A percentile compares a stretch with the other conserved stretches of the same genome.
phyloP scores from a whole-genome alignment of 1,139 yeast species.

The Diutina catenulata region DNA sequence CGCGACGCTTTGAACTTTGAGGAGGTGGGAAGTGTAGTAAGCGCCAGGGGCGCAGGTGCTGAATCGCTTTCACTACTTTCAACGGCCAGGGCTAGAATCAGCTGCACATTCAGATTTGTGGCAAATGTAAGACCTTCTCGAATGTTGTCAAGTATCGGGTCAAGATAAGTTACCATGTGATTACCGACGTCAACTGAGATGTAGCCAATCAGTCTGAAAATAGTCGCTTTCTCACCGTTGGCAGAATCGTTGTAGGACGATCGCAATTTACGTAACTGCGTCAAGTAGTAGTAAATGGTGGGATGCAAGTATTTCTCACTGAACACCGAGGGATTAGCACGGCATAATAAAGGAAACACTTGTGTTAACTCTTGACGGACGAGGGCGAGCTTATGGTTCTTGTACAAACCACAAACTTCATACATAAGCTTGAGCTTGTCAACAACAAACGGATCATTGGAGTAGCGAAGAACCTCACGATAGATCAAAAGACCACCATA shows the following conservation, averaged over 20 bases:
- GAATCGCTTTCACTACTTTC: no score
- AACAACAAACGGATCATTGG: slow-evolving; percentile 38
- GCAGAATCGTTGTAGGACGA: slow-evolving; percentile 28
- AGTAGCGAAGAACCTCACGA: slow-evolving; percentile 63
- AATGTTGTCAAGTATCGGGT: slow-evolving; percentile 73
- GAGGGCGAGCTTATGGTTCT: slow-evolving; percentile 64
- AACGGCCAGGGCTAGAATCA: slow-evolving; percentile 32
- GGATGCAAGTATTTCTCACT: slow-evolving; percentile 74
- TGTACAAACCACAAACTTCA: slow-evolving; percentile 62
- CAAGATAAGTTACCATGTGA: slow-evolving; percentile 79
- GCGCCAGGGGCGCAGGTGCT: slow-evolving; percentile 13
- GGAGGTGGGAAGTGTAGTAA: slow-evolving; percentile 14
- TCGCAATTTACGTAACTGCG: slow-evolving; percentile 64
- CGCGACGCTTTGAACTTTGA: slow-evolving; percentile 51
- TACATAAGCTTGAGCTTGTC: slow-evolving; percentile 63
- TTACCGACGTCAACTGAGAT: slow-evolving; percentile 77
- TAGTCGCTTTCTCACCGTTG: slow-evolving; percentile 57
- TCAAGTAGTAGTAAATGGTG: slow-evolving; percentile 64
- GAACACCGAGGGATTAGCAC: slow-evolving; percentile 66
- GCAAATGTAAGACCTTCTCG: slow-evolving; percentile 63
- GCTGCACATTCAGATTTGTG: slow-evolving; percentile 28
- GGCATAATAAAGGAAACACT: slow-evolving; percentile 73
- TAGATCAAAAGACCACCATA: slow-evolving; percentile 83
- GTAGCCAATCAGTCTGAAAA: slow-evolving; percentile 75
- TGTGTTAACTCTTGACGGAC: slow-evolving; percentile 76